A percentile compares a stretch with the other conserved stretches of the same genome.
Conservation (phyloP, 768 basidiomycete genomes). For the Pisolithus orientalis region DNA sequence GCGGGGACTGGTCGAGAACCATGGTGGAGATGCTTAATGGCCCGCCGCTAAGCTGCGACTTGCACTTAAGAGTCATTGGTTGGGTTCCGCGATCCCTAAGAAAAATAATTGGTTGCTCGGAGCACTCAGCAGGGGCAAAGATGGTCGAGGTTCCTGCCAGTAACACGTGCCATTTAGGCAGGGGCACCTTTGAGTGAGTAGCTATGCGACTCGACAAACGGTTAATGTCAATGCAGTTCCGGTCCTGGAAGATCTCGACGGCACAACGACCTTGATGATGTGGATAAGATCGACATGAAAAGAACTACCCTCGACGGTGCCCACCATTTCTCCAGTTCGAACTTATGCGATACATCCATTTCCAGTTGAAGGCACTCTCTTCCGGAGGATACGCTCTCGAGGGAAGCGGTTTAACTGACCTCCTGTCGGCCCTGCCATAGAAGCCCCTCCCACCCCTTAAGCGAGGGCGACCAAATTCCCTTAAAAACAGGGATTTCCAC, state of each 20-base stretch:
- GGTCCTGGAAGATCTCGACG: conserved; percentile 30
- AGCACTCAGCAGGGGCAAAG: conserved; percentile 41
- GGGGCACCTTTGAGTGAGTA: conserved; percentile 4
- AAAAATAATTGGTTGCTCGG: conserved; percentile 14
- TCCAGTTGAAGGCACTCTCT: conserved; percentile 54
- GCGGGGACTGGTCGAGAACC: conserved; percentile 70
- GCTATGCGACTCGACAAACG: neutral
- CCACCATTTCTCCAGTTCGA: conserved; percentile 77
- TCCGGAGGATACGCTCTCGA: conserved; percentile 33
- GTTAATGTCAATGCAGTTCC: neutral
- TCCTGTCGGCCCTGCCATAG: conserved; percentile 47
- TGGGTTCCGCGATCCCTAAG: conserved; percentile 16
- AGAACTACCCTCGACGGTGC: conserved; percentile 14
- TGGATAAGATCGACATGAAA: conserved; percentile 16
- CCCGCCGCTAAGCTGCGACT: conserved; percentile 28
- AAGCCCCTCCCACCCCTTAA: conserved; percentile 65
- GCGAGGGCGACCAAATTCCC: conserved; percentile 58
- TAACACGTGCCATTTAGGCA: conserved; percentile 37
- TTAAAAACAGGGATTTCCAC: conserved; percentile 64
- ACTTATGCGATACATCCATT: conserved; percentile 82
- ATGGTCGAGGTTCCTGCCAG: conserved; percentile 58
- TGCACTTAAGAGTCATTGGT: conserved; percentile 39
- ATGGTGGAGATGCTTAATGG: conserved; percentile 52
- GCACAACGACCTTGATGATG: conserved; percentile 54
- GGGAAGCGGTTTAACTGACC: conserved; percentile 55